Evolutionary conservation across 306 rosid genomes (phyloP).

Genomic region (Trifolium dubium): DNA sequence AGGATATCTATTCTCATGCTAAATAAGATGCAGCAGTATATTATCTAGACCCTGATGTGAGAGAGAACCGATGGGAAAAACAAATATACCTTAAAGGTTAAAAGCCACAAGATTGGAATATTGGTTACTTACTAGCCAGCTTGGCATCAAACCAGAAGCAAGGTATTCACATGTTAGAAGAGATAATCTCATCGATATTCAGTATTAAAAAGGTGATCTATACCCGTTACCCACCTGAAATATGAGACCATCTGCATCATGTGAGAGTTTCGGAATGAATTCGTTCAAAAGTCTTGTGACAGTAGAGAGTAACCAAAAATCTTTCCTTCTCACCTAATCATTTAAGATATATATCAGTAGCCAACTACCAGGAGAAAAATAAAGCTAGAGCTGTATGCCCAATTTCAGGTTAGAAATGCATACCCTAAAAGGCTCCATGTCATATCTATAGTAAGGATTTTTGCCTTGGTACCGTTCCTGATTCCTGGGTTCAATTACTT

Average conservation of each 20-base stretch:
- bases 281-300: constrained; percentile 81
- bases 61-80: constrained; percentile 28
- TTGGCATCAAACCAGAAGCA: constrained; percentile 26
- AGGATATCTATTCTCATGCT: constrained; percentile 28
- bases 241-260: constrained; percentile 94
- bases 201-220: constrained; percentile 27
- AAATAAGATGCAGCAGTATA: not conserved
- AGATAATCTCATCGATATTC: constrained; percentile 28
- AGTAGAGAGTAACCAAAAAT: constrained; percentile 92
- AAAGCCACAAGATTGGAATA: constrained; percentile 2
- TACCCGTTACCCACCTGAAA: constrained; percentile 81
- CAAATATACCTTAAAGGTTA: constrained; percentile 27
- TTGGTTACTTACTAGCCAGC: constrained; percentile 14
- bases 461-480: constrained; percentile 71
- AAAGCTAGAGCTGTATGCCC: constrained; percentile 31
- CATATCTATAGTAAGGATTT: constrained; percentile 82
- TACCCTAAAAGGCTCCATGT: constrained; percentile 96
- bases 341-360: constrained; percentile 41
- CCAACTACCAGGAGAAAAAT: constrained; percentile 14
- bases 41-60: constrained; percentile 19
- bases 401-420: constrained; percentile 36
- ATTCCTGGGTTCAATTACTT: constrained; percentile 96
- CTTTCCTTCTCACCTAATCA: constrained; percentile 94
- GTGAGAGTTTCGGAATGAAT: constrained; percentile 93
- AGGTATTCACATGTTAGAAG: constrained; percentile 33